phyloP scores from a whole-genome alignment of 1,139 yeast species.

The Sugiyamaella castrensis region DNA sequence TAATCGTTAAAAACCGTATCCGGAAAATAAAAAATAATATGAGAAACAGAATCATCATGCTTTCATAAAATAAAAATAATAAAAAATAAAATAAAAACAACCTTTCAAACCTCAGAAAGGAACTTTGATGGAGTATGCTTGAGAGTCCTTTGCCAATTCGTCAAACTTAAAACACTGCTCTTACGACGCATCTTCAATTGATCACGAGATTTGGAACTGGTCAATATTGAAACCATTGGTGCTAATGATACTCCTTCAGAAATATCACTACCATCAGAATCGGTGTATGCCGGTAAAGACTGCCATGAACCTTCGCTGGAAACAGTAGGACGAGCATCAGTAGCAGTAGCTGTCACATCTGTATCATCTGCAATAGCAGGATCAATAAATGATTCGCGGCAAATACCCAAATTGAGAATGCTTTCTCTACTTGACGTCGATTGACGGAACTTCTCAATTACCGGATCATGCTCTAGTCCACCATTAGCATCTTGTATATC shows the following conservation, averaged over 20 bases:
- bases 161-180: constrained; percentile 17
- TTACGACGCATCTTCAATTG: constrained; percentile 15
- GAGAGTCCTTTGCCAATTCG: constrained; percentile 18
- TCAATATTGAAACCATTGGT: background rate
- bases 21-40: background rate
- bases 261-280: background rate
- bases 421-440: constrained; percentile 1
- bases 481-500: constrained; percentile 21
- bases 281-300: background rate
- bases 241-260: constrained; percentile 2
- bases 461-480: constrained; percentile 28
- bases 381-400: constrained; percentile 5
- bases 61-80: background rate
- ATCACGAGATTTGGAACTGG: constrained; percentile 3
- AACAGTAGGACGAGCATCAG: background rate
- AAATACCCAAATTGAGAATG: constrained; percentile 12
- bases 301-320: background rate
- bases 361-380: background rate
- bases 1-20: background rate
- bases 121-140: constrained; percentile 10
- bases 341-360: background rate
- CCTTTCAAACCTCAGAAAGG: constrained; percentile 1
- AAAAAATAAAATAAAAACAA: background rate
- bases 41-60: background rate
- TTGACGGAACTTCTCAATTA: constrained; percentile 22